Conservation (phyloP, 768 basidiomycete species). For the Mycena capillaripes region DNA sequence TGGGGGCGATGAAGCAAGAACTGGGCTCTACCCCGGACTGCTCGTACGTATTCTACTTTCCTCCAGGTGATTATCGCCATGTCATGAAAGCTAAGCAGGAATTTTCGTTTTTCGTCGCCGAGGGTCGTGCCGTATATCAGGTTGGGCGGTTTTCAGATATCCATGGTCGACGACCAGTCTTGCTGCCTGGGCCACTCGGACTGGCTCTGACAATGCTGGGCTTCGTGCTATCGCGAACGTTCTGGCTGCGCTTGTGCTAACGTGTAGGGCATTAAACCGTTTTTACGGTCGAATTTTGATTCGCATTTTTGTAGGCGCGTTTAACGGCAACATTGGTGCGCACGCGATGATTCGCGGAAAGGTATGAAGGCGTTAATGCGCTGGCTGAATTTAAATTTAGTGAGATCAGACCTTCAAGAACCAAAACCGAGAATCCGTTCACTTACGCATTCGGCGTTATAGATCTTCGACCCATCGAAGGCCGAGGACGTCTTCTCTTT, state of each 20-base stretch:
- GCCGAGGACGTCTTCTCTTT: constrained; percentile 9
- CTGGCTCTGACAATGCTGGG: constrained; percentile 36
- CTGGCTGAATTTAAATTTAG: too few relatives aligned
- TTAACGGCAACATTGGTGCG: constrained; percentile 29
- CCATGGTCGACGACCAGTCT: constrained; percentile 42
- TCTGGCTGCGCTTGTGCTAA: constrained; percentile 26
- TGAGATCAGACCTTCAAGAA: too few relatives aligned
- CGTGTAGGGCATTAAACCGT: too few relatives aligned
- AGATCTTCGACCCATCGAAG: constrained; percentile 30
- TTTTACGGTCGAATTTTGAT: too few relatives aligned
- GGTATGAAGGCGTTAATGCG: background rate
- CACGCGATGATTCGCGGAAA: background rate
- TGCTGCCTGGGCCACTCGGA: constrained; percentile 40
- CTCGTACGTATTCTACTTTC: background rate
- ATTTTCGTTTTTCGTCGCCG: constrained; percentile 41
- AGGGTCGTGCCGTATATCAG: constrained; percentile 38
- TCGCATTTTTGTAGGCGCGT: constrained; percentile 28
- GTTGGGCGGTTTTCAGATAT: constrained; percentile 44
- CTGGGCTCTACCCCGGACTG: background rate
- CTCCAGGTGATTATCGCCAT: background rate
- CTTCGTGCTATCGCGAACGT: constrained; percentile 42
- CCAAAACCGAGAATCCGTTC: too few relatives aligned
- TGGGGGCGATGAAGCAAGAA: background rate
- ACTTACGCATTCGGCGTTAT: too few relatives aligned
- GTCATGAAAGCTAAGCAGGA: constrained; percentile 34